A percentile compares a stretch with the other conserved stretches of the same genome.
phyloP scores from a whole-genome alignment of 2,329 filamentous ascomycete genomes.

The Exophiala oligosperma region DNA sequence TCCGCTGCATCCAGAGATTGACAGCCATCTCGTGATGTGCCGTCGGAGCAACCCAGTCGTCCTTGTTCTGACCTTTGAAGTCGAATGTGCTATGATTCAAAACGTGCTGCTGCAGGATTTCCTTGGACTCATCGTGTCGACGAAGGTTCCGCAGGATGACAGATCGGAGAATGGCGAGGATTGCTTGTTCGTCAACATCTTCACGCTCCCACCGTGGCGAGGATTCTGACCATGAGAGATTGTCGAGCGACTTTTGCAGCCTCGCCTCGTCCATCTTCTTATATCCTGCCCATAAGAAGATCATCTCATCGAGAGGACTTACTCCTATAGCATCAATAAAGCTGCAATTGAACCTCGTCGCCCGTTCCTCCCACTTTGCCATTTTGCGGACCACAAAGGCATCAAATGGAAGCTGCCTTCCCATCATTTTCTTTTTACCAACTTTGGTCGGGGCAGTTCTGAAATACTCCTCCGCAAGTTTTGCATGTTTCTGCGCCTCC shows the following conservation, averaged over 20 bases:
- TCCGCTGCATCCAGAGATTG: conserved; percentile 70
- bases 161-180: conserved; percentile 66
- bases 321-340: conserved; percentile 79
- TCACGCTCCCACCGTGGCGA: conserved; percentile 50
- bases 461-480: conserved; percentile 68
- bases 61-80: conserved; percentile 53
- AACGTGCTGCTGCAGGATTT: conserved; percentile 62
- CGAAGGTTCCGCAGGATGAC: conserved; percentile 66
- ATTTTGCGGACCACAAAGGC: conserved; percentile 81
- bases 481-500: conserved; percentile 58
- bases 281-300: conserved; percentile 87
- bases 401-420: conserved; percentile 85
- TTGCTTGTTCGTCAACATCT: conserved; percentile 60
- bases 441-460: conserved; percentile 70
- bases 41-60: conserved; percentile 67
- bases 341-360: conserved; percentile 64
- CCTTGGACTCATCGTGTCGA: conserved; percentile 64
- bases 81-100: conserved; percentile 49
- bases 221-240: conserved; percentile 66
- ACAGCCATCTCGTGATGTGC: conserved; percentile 87
- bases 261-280: conserved; percentile 73
- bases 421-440: conserved; percentile 88
- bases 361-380: conserved; percentile 80
- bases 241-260: conserved; percentile 61
- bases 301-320: conserved; percentile 84